Evolutionary conservation across 1,284 basidiomycete genomes (phyloP), one percentile per base, ranked within the genome.

Genomic region (Vanrija humicola): DNA sequence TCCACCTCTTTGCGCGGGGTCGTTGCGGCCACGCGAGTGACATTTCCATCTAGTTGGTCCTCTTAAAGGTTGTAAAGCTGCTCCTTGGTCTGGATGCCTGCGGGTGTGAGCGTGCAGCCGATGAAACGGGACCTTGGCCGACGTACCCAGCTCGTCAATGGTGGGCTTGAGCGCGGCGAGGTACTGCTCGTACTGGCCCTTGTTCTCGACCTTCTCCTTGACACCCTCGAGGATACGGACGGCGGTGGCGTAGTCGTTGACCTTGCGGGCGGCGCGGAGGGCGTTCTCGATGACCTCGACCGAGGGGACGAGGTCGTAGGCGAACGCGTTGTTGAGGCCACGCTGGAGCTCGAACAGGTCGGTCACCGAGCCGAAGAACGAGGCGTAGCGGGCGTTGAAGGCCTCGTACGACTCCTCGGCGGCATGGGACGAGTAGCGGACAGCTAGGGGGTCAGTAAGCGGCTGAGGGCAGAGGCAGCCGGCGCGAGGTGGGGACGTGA

Each of bases 271-370:
- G 51, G 93, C 92, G 59, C 86, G 84, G 63, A 98, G 82, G 42
- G 94, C 94, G 60, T 89, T 87, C 80, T 94, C 91, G 61, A 97
- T 82, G 67, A 98, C 92, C 55, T 83, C 80, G 46, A 90, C 86
- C 9, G 91, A 86, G 44, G 95, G 95, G 25, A 98, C 96, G 62
- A 98, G 84, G 78, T 98, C 95, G 79, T 98, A 95, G 1, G 95
- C 90, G 75, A 98, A 98, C 80, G 92, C 96, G 84, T 98, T 98
- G 84, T 98, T 98, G 67, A 98, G 82, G 46, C 95, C 95, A 59
- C 95, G 89, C 79, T 97, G 92, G 64, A 95, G 87, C 81, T 98
- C 94, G 75, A 98, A 98, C 61, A 96, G 84, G 81, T 98, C 95
- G 74, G 92, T 86, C 50, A 93, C 92, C 52, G 85, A 83, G 72